phyloP scores from a whole-genome alignment of 441 rosid genomes.

The Jatropha podagrica region DNA sequence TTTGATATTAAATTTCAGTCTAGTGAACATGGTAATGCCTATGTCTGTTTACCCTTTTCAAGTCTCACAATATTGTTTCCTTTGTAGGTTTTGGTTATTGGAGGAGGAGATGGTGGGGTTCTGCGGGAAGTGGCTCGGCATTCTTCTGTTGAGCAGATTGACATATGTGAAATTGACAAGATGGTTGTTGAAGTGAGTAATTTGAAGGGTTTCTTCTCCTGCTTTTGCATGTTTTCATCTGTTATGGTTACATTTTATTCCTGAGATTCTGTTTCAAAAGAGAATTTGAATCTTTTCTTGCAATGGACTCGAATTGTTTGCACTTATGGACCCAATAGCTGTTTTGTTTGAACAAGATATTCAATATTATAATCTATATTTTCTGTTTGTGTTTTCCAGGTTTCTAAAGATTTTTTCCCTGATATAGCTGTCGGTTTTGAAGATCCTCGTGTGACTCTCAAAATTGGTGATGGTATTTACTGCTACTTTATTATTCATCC shows the following conservation, averaged over 20 bases:
- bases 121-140: constrained; percentile 85
- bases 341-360: background rate
- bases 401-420: constrained; percentile 84
- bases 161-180: constrained; percentile 90
- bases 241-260: background rate
- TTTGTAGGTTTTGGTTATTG: constrained; percentile 82
- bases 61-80: background rate
- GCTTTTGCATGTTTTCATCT: constrained; percentile 6
- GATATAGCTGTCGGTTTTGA: constrained; percentile 72
- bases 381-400: constrained; percentile 39
- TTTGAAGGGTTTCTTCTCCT: constrained; percentile 1
- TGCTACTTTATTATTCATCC: background rate
- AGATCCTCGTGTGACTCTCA: constrained; percentile 84
- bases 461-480: constrained; percentile 76
- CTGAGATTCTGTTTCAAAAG: background rate
- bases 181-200: constrained; percentile 95
- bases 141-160: constrained; percentile 75
- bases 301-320: background rate
- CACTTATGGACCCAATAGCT: background rate
- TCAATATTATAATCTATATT: background rate
- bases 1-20: too few relatives aligned
- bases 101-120: constrained; percentile 99
- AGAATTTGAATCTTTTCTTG: background rate
- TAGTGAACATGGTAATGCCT: too few relatives aligned
- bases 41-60: background rate